Conservation (phyloP, 1,284 basidiomycete species). For the Spongiforma sp. region DNA sequence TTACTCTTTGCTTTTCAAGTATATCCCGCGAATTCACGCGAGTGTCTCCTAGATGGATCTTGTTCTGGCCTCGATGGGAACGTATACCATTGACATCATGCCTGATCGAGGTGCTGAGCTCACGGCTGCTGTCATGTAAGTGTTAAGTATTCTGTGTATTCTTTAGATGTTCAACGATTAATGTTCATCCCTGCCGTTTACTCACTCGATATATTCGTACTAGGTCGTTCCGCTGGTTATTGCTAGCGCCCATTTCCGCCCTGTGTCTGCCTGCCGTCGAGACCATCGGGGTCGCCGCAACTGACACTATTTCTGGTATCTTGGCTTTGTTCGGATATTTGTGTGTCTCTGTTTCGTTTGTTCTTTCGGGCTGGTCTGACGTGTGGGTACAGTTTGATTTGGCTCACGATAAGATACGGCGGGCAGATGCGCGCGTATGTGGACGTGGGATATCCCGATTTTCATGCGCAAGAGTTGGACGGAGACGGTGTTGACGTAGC, state of each 20-base stretch:
- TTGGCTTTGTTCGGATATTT: constrained; percentile 49
- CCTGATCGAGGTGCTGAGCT: constrained; percentile 59
- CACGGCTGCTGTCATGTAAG: constrained; percentile 48
- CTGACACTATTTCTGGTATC: constrained; percentile 51
- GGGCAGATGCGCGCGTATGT: neutral
- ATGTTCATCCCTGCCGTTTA: constrained; percentile 49
- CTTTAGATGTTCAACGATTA: neutral
- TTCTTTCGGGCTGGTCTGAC: neutral
- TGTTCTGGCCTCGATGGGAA: constrained; percentile 53
- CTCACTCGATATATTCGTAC: constrained; percentile 9
- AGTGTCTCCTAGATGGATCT: constrained; percentile 43
- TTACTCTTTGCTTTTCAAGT: neutral
- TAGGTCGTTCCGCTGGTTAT: constrained; percentile 49
- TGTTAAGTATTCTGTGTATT: neutral
- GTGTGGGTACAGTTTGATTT: constrained; percentile 40
- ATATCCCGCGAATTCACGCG: neutral
- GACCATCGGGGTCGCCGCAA: constrained; percentile 56
- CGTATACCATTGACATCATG: constrained; percentile 63
- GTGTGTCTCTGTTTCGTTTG: no score
- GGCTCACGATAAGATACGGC: constrained; percentile 46
- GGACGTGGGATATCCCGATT: neutral
- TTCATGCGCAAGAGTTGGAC: neutral
- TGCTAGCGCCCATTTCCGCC: constrained; percentile 30
- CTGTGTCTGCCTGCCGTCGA: constrained; percentile 49
- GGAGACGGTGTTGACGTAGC: no score